Evolutionary conservation across 2,329 filamentous ascomycete species (phyloP).

Genomic region (Zymoseptoria tritici): DNA sequence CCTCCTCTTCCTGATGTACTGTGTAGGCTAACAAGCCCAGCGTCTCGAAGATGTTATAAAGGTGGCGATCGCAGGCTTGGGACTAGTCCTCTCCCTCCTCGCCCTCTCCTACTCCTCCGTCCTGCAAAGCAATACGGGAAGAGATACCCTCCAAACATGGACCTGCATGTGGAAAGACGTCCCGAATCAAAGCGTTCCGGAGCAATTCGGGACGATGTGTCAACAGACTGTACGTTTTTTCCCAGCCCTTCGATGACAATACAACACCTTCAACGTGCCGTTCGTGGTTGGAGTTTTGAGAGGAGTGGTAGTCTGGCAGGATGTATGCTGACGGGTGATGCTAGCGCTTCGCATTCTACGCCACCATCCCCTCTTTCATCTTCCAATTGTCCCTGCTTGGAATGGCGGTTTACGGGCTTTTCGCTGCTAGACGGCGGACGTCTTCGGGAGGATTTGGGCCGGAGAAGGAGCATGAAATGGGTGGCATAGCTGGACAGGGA

Average conservation of each 20-base stretch:
- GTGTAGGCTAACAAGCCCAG: constrained; percentile 16
- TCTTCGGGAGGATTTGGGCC: constrained; percentile 5
- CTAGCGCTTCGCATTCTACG: constrained; percentile 38
- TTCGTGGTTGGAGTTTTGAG: too few relatives aligned
- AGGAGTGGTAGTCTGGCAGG: too few relatives aligned
- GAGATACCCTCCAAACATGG: constrained; percentile 25
- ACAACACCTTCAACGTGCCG: too few relatives aligned
- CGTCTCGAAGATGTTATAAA: constrained; percentile 34
- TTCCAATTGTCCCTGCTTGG: constrained; percentile 29
- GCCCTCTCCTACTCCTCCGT: constrained; percentile 33
- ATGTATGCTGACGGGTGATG: too few relatives aligned
- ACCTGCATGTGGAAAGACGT: constrained; percentile 28
- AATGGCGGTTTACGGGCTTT: constrained; percentile 14
- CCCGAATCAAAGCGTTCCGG: constrained; percentile 20
- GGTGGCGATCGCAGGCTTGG: constrained; percentile 31
- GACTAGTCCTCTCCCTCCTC: constrained; percentile 34
- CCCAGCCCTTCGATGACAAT: too few relatives aligned
- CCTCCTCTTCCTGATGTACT: not conserved
- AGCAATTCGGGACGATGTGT: constrained; percentile 35
- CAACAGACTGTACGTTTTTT: constrained; percentile 33
- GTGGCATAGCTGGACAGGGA: not conserved
- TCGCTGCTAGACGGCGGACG: not conserved
- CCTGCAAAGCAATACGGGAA: too few relatives aligned
- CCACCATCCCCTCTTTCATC: constrained; percentile 36
- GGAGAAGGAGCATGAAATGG: constrained; percentile 20